Percentiles rank a stretch among this genome's conserved stretches.
Evolutionary conservation across 2,329 filamentous ascomycete species (phyloP).

Genomic region (Clonostachys chloroleuca): DNA sequence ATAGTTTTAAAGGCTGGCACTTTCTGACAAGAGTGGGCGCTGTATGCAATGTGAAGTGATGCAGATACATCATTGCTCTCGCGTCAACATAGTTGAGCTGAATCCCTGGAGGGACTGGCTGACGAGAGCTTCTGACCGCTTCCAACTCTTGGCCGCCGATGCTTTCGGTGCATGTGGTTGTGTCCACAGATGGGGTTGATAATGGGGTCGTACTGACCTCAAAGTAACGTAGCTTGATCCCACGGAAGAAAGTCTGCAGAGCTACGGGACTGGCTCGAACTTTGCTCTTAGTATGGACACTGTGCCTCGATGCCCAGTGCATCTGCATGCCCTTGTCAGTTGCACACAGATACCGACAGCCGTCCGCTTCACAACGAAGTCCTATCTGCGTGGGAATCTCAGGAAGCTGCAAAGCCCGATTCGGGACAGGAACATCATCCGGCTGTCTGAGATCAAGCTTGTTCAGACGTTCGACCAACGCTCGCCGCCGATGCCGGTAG

Average conservation of each 20-base stretch:
- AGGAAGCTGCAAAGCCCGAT: too few species aligned
- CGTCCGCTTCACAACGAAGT: conserved; percentile 15
- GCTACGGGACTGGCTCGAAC: conserved; percentile 6
- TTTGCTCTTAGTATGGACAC: conserved; percentile 3
- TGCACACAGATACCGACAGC: conserved; percentile 20
- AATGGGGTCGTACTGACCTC: conserved; percentile 12
- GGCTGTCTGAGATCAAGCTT: conserved; percentile 19
- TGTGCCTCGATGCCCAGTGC: conserved; percentile 20
- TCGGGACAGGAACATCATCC: conserved; percentile 18
- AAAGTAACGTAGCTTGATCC: conserved; percentile 28
- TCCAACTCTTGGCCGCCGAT: too few species aligned
- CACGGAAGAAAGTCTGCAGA: conserved; percentile 29
- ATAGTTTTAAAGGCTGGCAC: too few species aligned
- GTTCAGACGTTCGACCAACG: conserved; percentile 13
- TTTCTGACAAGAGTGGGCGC: too few species aligned
- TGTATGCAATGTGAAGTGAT: too few species aligned
- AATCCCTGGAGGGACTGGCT: too few species aligned
- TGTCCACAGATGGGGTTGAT: too few species aligned
- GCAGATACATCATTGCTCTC: too few species aligned
- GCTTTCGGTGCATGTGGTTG: too few species aligned
- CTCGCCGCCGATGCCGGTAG: conserved; percentile 21
- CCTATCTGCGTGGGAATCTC: conserved; percentile 19
- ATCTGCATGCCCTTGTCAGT: conserved; percentile 25
- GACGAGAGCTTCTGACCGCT: too few species aligned
- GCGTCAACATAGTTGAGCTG: too few species aligned